phyloP scores from a whole-genome alignment of 2,329 filamentous ascomycete genomes.

The Colletotrichum sp. region DNA sequence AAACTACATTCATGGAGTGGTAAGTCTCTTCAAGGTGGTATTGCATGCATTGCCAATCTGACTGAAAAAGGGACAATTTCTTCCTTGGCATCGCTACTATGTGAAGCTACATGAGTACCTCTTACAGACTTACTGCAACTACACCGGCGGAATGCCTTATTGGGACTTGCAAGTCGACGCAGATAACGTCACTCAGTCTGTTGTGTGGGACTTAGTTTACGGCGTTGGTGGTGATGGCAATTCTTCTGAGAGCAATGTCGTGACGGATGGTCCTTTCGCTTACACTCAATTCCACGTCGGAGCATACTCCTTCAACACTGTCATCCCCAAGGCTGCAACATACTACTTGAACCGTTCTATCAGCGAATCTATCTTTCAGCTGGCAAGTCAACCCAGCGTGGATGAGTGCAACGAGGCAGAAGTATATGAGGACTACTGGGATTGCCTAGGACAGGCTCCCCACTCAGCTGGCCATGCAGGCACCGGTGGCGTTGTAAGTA shows the following conservation, averaged over 20 bases:
- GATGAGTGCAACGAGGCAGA: neutral
- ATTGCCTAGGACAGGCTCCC: neutral
- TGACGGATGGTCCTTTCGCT: neutral
- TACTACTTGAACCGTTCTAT: neutral
- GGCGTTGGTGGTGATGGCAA: neutral
- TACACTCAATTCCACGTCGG: neutral
- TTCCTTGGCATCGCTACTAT: neutral
- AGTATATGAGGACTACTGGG: neutral
- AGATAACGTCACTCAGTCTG: neutral
- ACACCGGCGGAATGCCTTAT: neutral
- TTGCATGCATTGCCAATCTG: neutral
- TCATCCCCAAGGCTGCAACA: neutral
- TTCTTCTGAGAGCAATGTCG: neutral
- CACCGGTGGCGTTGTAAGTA: neutral
- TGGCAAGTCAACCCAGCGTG: neutral
- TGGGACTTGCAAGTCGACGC: neutral
- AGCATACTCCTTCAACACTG: neutral
- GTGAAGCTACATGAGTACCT: neutral
- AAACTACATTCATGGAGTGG: neutral
- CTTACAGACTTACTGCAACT: neutral
- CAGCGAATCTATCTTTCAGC: neutral
- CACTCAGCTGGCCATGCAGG: neutral
- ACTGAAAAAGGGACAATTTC: neutral
- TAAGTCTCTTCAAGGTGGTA: neutral
- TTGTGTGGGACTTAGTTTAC: neutral